These are phyloP conservation scores for Clonostachys rosea DNA, from an alignment of 2,329 filamentous ascomycete species.

Conservation along the genomic window DNA sequence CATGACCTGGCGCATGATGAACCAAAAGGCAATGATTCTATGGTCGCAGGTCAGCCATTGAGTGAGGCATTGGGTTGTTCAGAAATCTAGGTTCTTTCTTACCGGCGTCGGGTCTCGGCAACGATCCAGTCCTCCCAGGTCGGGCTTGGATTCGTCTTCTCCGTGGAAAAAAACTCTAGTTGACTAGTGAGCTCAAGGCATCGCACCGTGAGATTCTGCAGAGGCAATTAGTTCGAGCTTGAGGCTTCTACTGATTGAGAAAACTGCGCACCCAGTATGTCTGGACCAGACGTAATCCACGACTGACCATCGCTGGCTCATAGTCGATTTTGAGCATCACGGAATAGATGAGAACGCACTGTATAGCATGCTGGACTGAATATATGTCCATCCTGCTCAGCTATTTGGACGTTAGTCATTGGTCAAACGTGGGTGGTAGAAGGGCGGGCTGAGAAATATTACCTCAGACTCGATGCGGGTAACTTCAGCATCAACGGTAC, in stretches of 20 bases:
- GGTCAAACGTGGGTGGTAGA: not conserved
- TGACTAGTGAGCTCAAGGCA: conserved; percentile 9
- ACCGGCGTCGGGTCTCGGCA: conserved; percentile 19
- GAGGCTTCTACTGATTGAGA: conserved; percentile 14
- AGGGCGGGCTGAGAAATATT: not conserved
- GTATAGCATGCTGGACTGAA: conserved; percentile 11
- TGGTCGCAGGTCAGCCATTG: not conserved
- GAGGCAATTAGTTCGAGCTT: too few species aligned
- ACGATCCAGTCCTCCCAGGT: conserved; percentile 23
- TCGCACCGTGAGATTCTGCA: too few species aligned
- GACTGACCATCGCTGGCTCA: too few species aligned
- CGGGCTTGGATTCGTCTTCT: conserved; percentile 6
- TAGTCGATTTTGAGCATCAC: too few species aligned
- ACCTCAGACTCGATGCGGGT: conserved; percentile 10
- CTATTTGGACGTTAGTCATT: not conserved
- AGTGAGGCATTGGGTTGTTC: not conserved
- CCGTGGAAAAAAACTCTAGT: conserved; percentile 5
- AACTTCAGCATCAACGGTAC: conserved; percentile 13
- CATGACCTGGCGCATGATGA: conserved; percentile 12
- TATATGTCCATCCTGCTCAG: not conserved
- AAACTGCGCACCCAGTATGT: not conserved
- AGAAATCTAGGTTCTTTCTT: not conserved
- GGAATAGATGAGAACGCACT: conserved; percentile 15
- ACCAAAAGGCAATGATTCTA: conserved; percentile 15
- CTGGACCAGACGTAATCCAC: too few species aligned